These are phyloP conservation scores for Saccharomycopsis synnaedendra DNA, from an alignment of 805 yeast genomes.

Conservation along the genomic window DNA sequence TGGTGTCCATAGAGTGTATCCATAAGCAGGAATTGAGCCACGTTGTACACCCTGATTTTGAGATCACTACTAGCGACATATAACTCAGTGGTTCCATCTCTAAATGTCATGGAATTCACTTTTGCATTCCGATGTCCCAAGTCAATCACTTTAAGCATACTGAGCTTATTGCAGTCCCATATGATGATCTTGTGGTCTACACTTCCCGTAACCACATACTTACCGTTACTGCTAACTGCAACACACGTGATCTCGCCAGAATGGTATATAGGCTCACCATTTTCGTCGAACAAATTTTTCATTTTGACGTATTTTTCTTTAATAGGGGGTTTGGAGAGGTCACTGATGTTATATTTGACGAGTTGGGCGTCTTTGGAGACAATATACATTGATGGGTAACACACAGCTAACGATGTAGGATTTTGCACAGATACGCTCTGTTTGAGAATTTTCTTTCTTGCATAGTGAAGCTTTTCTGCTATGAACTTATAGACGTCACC, in stretches of 20 bases:
- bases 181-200: slow-evolving; percentile 68
- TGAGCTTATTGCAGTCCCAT: slow-evolving; percentile 74
- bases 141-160: slow-evolving; percentile 68
- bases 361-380: slow-evolving; percentile 74
- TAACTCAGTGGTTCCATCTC: slow-evolving; percentile 64
- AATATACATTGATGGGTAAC: slow-evolving; percentile 47
- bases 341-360: slow-evolving; percentile 66
- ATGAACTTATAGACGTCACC: slow-evolving; percentile 70
- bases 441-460: slow-evolving; percentile 20
- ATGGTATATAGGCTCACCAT: slow-evolving; percentile 51
- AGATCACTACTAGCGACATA: slow-evolving; percentile 91
- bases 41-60: slow-evolving; percentile 76
- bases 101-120: slow-evolving; percentile 60
- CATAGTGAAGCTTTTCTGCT: slow-evolving; percentile 35
- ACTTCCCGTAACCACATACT: slow-evolving; percentile 85
- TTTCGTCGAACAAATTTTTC: slow-evolving; percentile 31
- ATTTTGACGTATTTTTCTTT: slow-evolving; percentile 43
- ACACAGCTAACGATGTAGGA: slow-evolving; percentile 32
- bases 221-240: slow-evolving; percentile 82
- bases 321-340: slow-evolving; percentile 45
- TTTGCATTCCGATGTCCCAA: slow-evolving; percentile 62
- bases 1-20: slow-evolving; percentile 95
- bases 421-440: slow-evolving; percentile 22
- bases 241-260: slow-evolving; percentile 63
- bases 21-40: slow-evolving; percentile 77